Evolutionary conservation across 2,329 filamentous ascomycete species (phyloP).

Genomic region (Neophaeococcomyces mojaviensis): DNA sequence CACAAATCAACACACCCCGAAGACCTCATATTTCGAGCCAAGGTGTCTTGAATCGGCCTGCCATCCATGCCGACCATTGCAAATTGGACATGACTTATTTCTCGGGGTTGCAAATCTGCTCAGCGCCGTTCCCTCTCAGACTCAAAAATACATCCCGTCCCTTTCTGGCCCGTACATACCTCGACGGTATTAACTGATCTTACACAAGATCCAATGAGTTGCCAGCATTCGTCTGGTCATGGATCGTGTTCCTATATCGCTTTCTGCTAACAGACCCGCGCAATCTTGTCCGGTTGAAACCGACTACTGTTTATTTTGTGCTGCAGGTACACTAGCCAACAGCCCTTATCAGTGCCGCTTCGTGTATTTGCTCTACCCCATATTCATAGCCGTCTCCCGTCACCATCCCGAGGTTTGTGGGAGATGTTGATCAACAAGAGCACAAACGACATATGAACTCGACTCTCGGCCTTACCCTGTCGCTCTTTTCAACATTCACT

Average conservation of each 20-base stretch:
- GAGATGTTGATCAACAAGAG: neutral
- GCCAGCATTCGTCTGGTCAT: neutral
- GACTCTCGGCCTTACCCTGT: neutral
- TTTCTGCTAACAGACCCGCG: too few relatives aligned
- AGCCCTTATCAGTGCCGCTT: too few relatives aligned
- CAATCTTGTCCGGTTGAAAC: too few relatives aligned
- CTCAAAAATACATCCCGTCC: slow-evolving; percentile 1
- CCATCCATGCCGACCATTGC: slow-evolving; percentile 5
- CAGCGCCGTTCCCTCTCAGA: neutral
- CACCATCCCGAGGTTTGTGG: neutral
- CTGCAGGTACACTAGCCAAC: too few relatives aligned
- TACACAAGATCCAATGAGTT: neutral
- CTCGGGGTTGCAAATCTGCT: slow-evolving; percentile 4
- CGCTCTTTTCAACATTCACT: neutral
- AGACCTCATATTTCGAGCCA: slow-evolving; percentile 3
- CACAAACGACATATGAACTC: slow-evolving; percentile 2
- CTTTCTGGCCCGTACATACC: neutral
- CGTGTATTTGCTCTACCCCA: neutral
- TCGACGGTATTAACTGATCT: neutral
- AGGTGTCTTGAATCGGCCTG: slow-evolving; percentile 8
- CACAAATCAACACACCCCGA: neutral
- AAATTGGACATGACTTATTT: slow-evolving; percentile 4
- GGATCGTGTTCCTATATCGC: neutral
- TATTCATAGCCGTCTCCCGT: neutral
- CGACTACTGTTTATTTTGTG: too few relatives aligned